A percentile compares a stretch with the other conserved stretches of the same genome.
Conservation (phyloP, 1,284 basidiomycete genomes). For the Ganoderma leucocontextum region DNA sequence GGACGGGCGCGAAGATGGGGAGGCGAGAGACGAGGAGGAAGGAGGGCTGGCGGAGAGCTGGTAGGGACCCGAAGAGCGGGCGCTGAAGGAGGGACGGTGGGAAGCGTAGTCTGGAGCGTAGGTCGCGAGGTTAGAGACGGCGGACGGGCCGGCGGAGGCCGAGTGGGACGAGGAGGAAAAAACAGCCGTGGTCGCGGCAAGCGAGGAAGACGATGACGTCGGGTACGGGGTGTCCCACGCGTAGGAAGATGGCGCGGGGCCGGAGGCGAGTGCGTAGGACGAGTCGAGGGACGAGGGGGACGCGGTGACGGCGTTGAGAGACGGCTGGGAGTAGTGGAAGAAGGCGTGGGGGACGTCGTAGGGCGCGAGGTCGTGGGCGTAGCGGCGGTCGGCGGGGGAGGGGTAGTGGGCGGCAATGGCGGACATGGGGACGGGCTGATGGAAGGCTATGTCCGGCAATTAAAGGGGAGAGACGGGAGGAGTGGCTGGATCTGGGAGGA, state of each 20-base stretch:
- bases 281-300: constrained; percentile 18
- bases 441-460: constrained; percentile 25
- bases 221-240: constrained; percentile 27
- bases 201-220: constrained; percentile 20
- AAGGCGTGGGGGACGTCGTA: constrained; percentile 28
- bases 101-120: constrained; percentile 18
- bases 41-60: constrained; percentile 19
- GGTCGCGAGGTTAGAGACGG: constrained; percentile 12
- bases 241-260: constrained; percentile 14
- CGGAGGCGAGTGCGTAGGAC: constrained; percentile 14
- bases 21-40: constrained; percentile 16
- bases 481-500: constrained; percentile 18
- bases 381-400: constrained; percentile 26
- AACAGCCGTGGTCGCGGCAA: constrained; percentile 20
- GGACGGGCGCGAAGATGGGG: constrained; percentile 17
- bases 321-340: constrained; percentile 28
- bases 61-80: constrained; percentile 12
- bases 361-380: constrained; percentile 18
- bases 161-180: constrained; percentile 19
- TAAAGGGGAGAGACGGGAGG: constrained; percentile 18
- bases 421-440: constrained; percentile 28
- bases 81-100: constrained; percentile 13
- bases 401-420: constrained; percentile 31
- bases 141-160: constrained; percentile 22
- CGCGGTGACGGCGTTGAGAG: constrained; percentile 26